A percentile compares a stretch with the other conserved stretches of the same genome.
Evolutionary conservation across 1,139 yeast species (phyloP).

Genomic region (Candida smagusa): DNA sequence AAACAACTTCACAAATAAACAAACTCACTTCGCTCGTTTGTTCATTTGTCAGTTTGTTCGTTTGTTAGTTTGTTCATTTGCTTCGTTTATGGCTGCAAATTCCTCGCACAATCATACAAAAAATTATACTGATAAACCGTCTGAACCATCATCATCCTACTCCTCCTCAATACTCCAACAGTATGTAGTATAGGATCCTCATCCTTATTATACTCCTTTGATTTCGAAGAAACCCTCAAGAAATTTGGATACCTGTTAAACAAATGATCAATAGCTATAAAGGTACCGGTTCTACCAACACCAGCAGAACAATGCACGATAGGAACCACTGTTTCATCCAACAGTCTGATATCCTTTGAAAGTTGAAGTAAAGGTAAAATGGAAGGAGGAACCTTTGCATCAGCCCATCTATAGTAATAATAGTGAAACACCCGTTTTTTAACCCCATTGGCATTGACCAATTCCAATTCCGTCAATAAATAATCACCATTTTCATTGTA

Average conservation of each 20-base stretch:
- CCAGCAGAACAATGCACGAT: slow-evolving; percentile 83
- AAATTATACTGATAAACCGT: slow-evolving; percentile 54
- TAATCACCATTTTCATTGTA: slow-evolving; percentile 23
- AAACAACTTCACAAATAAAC: too few species aligned
- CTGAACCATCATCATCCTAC: slow-evolving; percentile 69
- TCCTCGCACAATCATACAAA: slow-evolving; percentile 31
- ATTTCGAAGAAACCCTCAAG: slow-evolving; percentile 3
- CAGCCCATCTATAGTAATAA: slow-evolving; percentile 58
- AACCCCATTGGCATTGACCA: slow-evolving; percentile 17
- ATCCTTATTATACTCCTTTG: slow-evolving; percentile 7
- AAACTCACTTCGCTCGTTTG: too few species aligned
- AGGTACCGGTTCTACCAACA: slow-evolving; percentile 81
- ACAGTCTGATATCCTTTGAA: slow-evolving; percentile 23
- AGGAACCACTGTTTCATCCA: slow-evolving; percentile 20
- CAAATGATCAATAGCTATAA: slow-evolving; percentile 62
- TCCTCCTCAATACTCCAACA: slow-evolving; percentile 46
- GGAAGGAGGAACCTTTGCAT: slow-evolving; percentile 47
- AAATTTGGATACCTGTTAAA: slow-evolving; percentile 22
- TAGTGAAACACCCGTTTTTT: slow-evolving; percentile 48
- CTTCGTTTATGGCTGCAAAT: not conserved
- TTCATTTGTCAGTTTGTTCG: too few species aligned
- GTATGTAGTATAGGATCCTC: slow-evolving; percentile 28
- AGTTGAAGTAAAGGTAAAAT: slow-evolving; percentile 34
- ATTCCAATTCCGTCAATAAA: slow-evolving; percentile 26
- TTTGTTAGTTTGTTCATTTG: too few species aligned